Evolutionary conservation across 768 basidiomycete species (phyloP).

Genomic region (Pleurotus tuber-regium): DNA sequence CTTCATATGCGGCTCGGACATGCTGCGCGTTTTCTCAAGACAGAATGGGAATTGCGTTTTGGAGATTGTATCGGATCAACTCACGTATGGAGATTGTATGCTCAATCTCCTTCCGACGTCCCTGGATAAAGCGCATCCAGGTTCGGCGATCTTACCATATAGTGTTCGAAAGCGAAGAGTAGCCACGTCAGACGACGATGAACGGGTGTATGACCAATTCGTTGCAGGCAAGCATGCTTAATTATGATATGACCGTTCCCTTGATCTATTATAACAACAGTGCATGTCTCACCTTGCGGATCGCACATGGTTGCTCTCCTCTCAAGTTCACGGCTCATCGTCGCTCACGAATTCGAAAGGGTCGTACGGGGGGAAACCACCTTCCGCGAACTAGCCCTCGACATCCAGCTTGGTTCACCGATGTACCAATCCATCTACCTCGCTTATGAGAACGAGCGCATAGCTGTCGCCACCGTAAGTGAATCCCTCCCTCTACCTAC

Average conservation of each 20-base stretch:
- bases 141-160: constrained; percentile 12
- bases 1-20: constrained; percentile 51
- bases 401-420: constrained; percentile 40
- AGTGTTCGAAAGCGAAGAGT: not conserved
- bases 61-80: constrained; percentile 35
- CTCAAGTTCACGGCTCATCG: constrained; percentile 35
- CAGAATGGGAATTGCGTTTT: constrained; percentile 41
- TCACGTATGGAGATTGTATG: constrained; percentile 32
- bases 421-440: constrained; percentile 43
- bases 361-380: constrained; percentile 24
- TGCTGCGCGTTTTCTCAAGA: constrained; percentile 55
- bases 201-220: constrained; percentile 38
- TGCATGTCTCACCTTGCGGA: constrained; percentile 48
- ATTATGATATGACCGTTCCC: too few species aligned
- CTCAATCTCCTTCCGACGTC: constrained; percentile 21
- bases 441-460: constrained; percentile 41
- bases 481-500: constrained; percentile 2
- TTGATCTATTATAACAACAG: too few species aligned
- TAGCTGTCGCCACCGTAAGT: constrained; percentile 49
- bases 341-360: constrained; percentile 42
- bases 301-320: constrained; percentile 42
- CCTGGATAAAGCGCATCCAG: constrained; percentile 1
- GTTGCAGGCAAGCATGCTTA: constrained; percentile 35
- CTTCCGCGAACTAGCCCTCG: constrained; percentile 31
- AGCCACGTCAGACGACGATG: not conserved